Conservation (phyloP, 2,329 filamentous ascomycete genomes). For the Talaromyces marneffei region DNA sequence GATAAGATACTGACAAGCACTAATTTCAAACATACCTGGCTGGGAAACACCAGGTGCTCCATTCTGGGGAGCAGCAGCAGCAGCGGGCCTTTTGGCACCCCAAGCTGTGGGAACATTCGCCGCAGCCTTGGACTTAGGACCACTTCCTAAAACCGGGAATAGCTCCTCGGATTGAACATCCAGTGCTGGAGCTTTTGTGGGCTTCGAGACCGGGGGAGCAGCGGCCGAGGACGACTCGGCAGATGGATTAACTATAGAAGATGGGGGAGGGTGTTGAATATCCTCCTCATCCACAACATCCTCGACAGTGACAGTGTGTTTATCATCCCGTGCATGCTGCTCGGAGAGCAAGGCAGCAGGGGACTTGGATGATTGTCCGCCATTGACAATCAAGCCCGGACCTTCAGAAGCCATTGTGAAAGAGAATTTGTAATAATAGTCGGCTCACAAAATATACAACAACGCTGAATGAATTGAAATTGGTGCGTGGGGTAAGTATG, state of each 20-base stretch:
- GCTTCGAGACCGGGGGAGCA: constrained; percentile 30
- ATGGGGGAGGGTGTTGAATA: constrained; percentile 51
- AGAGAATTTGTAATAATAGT: background rate
- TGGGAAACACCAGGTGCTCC: constrained; percentile 51
- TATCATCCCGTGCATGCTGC: constrained; percentile 48
- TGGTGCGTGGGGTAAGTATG: background rate
- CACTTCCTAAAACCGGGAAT: constrained; percentile 83
- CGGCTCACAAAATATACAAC: background rate
- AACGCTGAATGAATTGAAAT: background rate
- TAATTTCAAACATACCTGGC: constrained; percentile 37
- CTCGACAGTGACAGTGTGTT: constrained; percentile 66
- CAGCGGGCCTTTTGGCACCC: constrained; percentile 57
- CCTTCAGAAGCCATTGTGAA: constrained; percentile 32
- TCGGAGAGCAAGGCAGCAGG: constrained; percentile 50
- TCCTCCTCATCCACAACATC: constrained; percentile 77
- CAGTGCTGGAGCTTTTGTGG: constrained; percentile 44
- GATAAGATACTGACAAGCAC: constrained; percentile 10
- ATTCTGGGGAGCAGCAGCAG: constrained; percentile 37
- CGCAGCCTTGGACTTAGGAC: constrained; percentile 57
- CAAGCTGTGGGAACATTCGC: constrained; percentile 63
- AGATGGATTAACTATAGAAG: constrained; percentile 28
- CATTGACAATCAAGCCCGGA: constrained; percentile 27
- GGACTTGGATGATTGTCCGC: constrained; percentile 34
- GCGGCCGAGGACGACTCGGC: constrained; percentile 14
- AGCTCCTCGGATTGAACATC: constrained; percentile 85